Evolutionary conservation across 331 rosid genomes (phyloP), one percentile per base, ranked within the genome.

Genomic region (Phaseolus coccineus): DNA sequence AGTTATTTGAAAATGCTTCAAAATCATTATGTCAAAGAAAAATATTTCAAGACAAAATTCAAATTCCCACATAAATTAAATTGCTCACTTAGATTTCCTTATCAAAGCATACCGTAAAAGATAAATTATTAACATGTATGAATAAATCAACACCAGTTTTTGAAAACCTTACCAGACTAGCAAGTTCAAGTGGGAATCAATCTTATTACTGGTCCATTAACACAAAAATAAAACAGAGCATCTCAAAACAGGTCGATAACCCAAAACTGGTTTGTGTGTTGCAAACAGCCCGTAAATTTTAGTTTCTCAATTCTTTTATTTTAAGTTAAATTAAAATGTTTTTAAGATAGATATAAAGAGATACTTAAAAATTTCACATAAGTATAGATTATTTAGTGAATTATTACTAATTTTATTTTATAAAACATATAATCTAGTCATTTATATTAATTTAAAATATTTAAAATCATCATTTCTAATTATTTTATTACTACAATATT

Each of bases 41-140:
- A 5, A 51, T 51, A 51, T 51, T 51, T 46, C 3, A 12, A 46
- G 4, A 46, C 51, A 0, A 15, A 51, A 4, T 4, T 15, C 5
- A 47, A 13, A 47, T 47, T 47, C 52, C 6, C 52, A 47, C n/a
- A 3, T 47, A 46, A 13, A 4, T 47, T 47, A 14, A 47, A 47
- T 47, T 14, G 3, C 55, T 14, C 22, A 14, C 55, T 46, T 11
- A 46, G 3, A 50, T 14, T 50, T 50, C n/a, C 22, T 4, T 1
- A 15, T 50, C 22, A 5, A 50, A 4, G 16, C 1, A 50, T 10
- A 46, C 7, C 19, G 15, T 44, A 19, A 4, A 42, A 27, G 25
- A 59, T 39, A 14, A 30, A 12, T 39, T 50, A 58, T 62, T 35
- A 52, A 33, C 10, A 72, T 69, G 71, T 65, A 58, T 42, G 22